Conservation (phyloP, 768 basidiomycete species). For the Boletus edulis region DNA sequence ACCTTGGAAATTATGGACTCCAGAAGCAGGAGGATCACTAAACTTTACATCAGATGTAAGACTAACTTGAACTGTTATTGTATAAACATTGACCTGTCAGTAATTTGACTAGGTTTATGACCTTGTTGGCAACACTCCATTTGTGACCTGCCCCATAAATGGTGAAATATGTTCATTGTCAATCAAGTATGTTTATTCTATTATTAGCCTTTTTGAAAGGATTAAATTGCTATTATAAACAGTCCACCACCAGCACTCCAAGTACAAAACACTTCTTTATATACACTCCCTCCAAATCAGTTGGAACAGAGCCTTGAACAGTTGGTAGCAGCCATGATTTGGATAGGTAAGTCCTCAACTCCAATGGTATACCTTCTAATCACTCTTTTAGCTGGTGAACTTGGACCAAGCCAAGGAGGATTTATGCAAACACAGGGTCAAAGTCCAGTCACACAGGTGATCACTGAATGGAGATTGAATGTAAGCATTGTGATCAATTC, state of each 20-base stretch:
- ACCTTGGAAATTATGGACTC: conserved; percentile 8
- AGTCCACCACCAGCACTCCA: background rate
- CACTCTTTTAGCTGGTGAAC: background rate
- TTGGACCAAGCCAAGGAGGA: background rate
- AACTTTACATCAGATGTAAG: background rate
- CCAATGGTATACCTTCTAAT: background rate
- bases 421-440: background rate
- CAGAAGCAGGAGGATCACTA: background rate
- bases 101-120: background rate
- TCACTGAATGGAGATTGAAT: background rate
- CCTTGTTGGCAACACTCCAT: background rate
- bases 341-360: background rate
- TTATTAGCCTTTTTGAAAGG: no score
- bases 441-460: background rate
- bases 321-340: background rate
- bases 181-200: background rate
- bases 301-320: background rate
- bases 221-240: no score
- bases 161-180: background rate
- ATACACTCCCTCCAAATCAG: background rate
- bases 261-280: background rate
- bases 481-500: background rate
- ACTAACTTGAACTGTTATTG: background rate
- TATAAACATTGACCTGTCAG: background rate
- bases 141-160: background rate